These are phyloP conservation scores for Scleroderma bovista DNA, from an alignment of 768 basidiomycete species.

Conservation along the genomic window DNA sequence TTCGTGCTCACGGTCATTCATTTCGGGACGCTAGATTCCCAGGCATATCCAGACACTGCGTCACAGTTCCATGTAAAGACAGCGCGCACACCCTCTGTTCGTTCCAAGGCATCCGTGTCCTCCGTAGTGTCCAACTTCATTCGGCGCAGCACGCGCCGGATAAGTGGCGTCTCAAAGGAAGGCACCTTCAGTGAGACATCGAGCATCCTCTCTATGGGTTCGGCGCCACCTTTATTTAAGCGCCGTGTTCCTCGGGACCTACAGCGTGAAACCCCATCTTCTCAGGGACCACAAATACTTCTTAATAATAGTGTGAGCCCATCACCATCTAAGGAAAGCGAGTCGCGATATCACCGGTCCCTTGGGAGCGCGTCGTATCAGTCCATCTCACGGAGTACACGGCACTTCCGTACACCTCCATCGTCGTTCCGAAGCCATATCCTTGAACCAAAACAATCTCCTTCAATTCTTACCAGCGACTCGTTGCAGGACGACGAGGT, in stretches of 20 bases:
- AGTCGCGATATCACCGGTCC: slow-evolving; percentile 11
- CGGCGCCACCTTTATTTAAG: slow-evolving; percentile 32
- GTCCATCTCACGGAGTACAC: slow-evolving; percentile 40
- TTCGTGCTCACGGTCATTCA: slow-evolving; percentile 6
- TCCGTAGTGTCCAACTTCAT: slow-evolving; percentile 49
- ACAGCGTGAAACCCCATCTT: slow-evolving; percentile 17
- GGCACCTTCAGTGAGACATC: slow-evolving; percentile 40
- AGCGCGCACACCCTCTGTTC: slow-evolving; percentile 47
- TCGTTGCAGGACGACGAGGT: slow-evolving; percentile 49
- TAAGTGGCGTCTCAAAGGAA: slow-evolving; percentile 34
- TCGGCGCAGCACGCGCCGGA: slow-evolving; percentile 36
- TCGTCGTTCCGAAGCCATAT: slow-evolving; percentile 42
- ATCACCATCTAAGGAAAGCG: slow-evolving; percentile 37
- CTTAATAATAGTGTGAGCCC: slow-evolving; percentile 37
- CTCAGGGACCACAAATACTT: slow-evolving; percentile 31
- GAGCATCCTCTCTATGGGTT: slow-evolving; percentile 32
- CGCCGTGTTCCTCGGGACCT: slow-evolving; percentile 39
- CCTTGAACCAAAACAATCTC: slow-evolving; percentile 35
- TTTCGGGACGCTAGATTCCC: slow-evolving; percentile 9
- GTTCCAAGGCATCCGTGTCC: slow-evolving; percentile 46
- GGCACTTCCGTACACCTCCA: slow-evolving; percentile 48
- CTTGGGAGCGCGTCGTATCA: slow-evolving; percentile 29
- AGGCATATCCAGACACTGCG: slow-evolving; percentile 10
- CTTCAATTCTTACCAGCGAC: slow-evolving; percentile 24
- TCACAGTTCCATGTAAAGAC: slow-evolving; percentile 27